phyloP scores from a whole-genome alignment of 768 basidiomycete species.

The Tremella mesenterica region DNA sequence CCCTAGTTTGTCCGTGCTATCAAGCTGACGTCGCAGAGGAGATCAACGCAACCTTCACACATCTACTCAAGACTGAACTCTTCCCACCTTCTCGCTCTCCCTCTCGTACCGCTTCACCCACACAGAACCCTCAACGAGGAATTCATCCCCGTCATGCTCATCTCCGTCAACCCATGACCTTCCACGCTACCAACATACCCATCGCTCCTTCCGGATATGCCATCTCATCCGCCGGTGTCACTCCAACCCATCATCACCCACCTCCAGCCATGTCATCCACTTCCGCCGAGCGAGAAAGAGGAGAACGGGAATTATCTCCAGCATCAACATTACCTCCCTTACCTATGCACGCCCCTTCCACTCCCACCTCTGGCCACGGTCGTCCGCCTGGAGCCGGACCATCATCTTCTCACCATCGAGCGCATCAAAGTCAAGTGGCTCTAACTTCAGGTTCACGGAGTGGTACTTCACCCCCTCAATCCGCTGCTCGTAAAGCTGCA shows the following conservation, averaged over 20 bases:
- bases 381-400: conserved; percentile 37
- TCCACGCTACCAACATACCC: conserved; percentile 63
- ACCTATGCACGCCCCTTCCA: conserved; percentile 36
- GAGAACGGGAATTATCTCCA: conserved; percentile 26
- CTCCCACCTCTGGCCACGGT: conserved; percentile 35
- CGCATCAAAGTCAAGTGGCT: conserved; percentile 32
- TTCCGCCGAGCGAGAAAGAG: conserved; percentile 15
- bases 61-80: conserved; percentile 48
- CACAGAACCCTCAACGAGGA: conserved; percentile 1
- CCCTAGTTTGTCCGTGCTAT: neutral
- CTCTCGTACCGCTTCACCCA: conserved; percentile 18
- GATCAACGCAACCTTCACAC: conserved; percentile 47
- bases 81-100: conserved; percentile 36
- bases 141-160: conserved; percentile 21
- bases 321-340: conserved; percentile 34
- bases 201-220: conserved; percentile 65
- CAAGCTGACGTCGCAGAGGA: conserved; percentile 40
- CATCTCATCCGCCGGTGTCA: conserved; percentile 53
- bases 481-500: conserved; percentile 19
- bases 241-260: conserved; percentile 38
- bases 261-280: conserved; percentile 28
- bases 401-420: conserved; percentile 25
- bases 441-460: conserved; percentile 17
- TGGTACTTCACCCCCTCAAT: conserved; percentile 21
- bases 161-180: conserved; percentile 45